Percentiles rank a stretch among this genome's conserved stretches.
Conservation (phyloP, 2,329 filamentous ascomycete species). For the Seiridium cupressi region DNA sequence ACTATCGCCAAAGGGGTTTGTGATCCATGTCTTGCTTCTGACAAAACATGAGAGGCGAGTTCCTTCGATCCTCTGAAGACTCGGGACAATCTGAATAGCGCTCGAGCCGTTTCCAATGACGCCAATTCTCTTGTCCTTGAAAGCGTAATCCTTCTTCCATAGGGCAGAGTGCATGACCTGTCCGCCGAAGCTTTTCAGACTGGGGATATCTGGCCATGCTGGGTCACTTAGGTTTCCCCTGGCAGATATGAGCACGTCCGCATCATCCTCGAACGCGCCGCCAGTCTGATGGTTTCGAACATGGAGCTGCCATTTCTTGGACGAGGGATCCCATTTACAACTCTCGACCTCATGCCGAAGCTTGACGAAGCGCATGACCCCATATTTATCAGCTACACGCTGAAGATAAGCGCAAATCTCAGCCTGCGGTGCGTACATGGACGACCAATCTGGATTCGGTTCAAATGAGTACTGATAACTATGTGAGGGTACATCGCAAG, state of each 20-base stretch:
- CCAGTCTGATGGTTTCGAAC: conserved; percentile 33
- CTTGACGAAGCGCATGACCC: conserved; percentile 44
- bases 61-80: conserved; percentile 42
- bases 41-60: conserved; percentile 43
- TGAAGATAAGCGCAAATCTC: conserved; percentile 51
- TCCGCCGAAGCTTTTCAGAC: conserved; percentile 38
- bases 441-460: conserved; percentile 53
- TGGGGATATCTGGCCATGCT: conserved; percentile 41
- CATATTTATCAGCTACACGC: conserved; percentile 43
- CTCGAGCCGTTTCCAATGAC: conserved; percentile 53
- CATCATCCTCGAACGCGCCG: conserved; percentile 35
- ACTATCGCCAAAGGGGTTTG: conserved; percentile 43
- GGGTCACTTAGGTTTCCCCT: conserved; percentile 41
- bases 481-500: conserved; percentile 39
- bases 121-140: conserved; percentile 44
- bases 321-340: conserved; percentile 37
- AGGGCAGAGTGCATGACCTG: conserved; percentile 43
- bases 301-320: conserved; percentile 37
- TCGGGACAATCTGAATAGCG: conserved; percentile 51
- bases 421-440: conserved; percentile 45
- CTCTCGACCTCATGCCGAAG: conserved; percentile 38
- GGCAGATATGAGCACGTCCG: conserved; percentile 39
- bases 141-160: conserved; percentile 46
- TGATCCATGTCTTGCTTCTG: conserved; percentile 49
- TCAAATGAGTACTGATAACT: conserved; percentile 57